Percentiles rank a stretch among this genome's conserved stretches.
Evolutionary conservation across 805 yeast genomes (phyloP).

Genomic region (Candida dajiaensis): DNA sequence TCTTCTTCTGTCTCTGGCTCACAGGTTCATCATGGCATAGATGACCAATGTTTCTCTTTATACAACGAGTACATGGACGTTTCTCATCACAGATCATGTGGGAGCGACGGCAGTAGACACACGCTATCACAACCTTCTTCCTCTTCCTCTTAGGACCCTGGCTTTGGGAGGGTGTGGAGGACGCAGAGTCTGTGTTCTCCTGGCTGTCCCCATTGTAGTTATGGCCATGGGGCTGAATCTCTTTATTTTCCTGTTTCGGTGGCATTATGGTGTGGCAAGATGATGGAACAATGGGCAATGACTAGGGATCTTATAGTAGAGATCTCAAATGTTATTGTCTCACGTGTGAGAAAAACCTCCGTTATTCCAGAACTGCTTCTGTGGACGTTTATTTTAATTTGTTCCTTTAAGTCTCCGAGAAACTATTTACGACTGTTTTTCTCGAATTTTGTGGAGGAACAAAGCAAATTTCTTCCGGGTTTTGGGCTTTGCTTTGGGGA

Average conservation of each 20-base stretch:
- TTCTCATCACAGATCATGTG: constrained; percentile 90
- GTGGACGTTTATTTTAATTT: too few relatives aligned
- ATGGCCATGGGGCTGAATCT: neutral
- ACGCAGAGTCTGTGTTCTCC: neutral
- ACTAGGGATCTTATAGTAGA: too few relatives aligned
- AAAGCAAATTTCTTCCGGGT: too few relatives aligned
- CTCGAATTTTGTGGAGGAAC: too few relatives aligned
- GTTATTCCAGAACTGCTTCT: too few relatives aligned
- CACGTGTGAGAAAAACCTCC: too few relatives aligned
- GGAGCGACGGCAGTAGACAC: constrained; percentile 87
- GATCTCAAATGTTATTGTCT: too few relatives aligned
- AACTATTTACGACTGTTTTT: too few relatives aligned
- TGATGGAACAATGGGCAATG: neutral
- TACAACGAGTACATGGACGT: constrained; percentile 75
- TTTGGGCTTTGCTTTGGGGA: too few relatives aligned
- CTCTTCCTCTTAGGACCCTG: constrained; percentile 32
- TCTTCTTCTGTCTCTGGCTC: constrained; percentile 18
- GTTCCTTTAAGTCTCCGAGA: too few relatives aligned
- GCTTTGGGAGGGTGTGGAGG: neutral
- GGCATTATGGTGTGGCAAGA: neutral
- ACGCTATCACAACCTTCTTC: constrained; percentile 47
- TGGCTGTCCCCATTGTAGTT: neutral
- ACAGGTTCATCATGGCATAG: constrained; percentile 45
- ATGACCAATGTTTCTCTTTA: constrained; percentile 83
- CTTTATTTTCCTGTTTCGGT: neutral